These are phyloP conservation scores for Willaertia magna DNA, from an alignment of 208 protist species.

Conservation along the genomic window DNA sequence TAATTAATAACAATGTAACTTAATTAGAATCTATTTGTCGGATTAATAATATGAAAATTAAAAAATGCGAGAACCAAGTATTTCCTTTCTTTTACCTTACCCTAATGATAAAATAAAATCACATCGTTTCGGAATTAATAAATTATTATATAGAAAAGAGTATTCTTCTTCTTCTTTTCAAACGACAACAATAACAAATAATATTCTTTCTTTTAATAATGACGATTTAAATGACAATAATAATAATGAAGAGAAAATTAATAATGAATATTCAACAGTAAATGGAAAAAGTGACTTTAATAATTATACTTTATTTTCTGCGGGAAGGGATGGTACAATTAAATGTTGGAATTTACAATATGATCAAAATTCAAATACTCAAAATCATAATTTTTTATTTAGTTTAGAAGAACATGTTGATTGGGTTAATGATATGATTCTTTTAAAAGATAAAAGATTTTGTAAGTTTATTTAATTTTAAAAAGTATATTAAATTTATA, in stretches of 20 bases:
- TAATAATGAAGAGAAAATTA: neutral
- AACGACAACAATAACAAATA: too few species aligned
- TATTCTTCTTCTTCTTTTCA: neutral
- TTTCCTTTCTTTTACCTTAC: neutral
- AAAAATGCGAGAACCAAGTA: neutral
- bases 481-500: too few species aligned
- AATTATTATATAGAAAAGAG: neutral
- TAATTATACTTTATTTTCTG: neutral
- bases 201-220: too few species aligned
- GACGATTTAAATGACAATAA: neutral
- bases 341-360: neutral
- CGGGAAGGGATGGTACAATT: neutral
- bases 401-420: neutral
- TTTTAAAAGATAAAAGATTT: neutral
- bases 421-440: neutral
- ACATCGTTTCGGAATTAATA: neutral
- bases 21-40: too few species aligned
- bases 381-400: neutral
- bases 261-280: too few species aligned
- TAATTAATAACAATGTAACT: too few species aligned
- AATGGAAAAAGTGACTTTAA: too few species aligned
- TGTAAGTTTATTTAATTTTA: too few species aligned
- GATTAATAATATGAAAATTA: neutral
- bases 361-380: neutral
- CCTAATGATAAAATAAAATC: neutral